Percentiles rank a stretch among this genome's conserved stretches.
phyloP scores from a whole-genome alignment of 164 flowering plant species.

The Saururus chinensis region DNA sequence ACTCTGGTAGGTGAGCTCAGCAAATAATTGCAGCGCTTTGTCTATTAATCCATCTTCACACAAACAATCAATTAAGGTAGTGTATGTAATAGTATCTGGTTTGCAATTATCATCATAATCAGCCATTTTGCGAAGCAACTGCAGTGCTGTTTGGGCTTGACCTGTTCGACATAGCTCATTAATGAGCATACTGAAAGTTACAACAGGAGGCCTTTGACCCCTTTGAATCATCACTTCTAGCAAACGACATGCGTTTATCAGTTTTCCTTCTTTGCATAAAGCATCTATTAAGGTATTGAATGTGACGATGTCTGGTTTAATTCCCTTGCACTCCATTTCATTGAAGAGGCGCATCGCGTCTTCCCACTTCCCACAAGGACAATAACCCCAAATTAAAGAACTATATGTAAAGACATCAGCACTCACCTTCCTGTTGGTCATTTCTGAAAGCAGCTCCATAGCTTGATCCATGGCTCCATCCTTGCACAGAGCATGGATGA shows the following conservation, averaged over 20 bases:
- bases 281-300: not conserved
- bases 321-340: not conserved
- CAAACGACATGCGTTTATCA: not conserved
- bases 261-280: not conserved
- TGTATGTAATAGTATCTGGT: conserved; percentile 30
- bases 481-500: not conserved
- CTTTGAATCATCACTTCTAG: not conserved
- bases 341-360: not conserved
- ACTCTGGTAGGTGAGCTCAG: conserved; percentile 58
- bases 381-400: not conserved
- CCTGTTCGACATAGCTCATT: conserved; percentile 64
- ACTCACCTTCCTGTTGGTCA: not conserved
- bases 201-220: conserved; percentile 33
- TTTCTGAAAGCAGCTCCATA: not conserved
- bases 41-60: conserved; percentile 57
- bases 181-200: conserved; percentile 78
- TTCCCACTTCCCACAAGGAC: not conserved
- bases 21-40: conserved; percentile 41
- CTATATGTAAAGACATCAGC: not conserved
- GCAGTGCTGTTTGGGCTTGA: conserved; percentile 61
- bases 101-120: conserved; percentile 33
- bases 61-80: conserved; percentile 73
- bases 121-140: conserved; percentile 60
- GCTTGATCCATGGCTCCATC: not conserved
- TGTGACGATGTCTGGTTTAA: not conserved